Percentiles rank a stretch among this genome's conserved stretches.
phyloP scores from a whole-genome alignment of 768 basidiomycete species.

The Ephemerocybe angulata region DNA sequence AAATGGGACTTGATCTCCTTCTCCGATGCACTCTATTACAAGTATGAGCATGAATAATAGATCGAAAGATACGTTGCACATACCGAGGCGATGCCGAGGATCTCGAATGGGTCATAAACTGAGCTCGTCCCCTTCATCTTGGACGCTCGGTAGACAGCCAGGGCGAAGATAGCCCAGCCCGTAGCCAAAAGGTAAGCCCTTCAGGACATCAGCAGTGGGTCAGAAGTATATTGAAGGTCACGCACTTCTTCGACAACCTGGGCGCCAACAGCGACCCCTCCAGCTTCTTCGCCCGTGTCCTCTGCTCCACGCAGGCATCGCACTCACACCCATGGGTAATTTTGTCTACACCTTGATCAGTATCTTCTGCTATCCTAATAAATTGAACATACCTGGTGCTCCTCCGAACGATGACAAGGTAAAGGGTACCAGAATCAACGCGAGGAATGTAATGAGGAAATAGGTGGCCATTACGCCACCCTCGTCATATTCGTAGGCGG shows the following conservation, averaged over 20 bases:
- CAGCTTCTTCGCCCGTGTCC: constrained; percentile 38
- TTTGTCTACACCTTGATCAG: constrained; percentile 19
- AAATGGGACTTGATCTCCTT: constrained; percentile 96
- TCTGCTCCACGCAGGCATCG: constrained; percentile 55
- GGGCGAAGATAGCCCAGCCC: constrained; percentile 74
- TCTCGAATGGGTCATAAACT: constrained; percentile 92
- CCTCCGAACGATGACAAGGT: constrained; percentile 52
- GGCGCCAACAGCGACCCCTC: constrained; percentile 46
- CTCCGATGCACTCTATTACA: constrained; percentile 58
- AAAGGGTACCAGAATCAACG: constrained; percentile 75
- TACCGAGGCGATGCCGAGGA: constrained; percentile 74
- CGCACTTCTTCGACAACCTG: constrained; percentile 51
- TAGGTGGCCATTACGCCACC: constrained; percentile 83
- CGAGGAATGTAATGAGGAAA: constrained; percentile 88
- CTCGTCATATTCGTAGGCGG: constrained; percentile 84
- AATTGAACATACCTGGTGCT: constrained; percentile 39
- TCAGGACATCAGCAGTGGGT: constrained; percentile 5
- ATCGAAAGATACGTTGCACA: constrained; percentile 24
- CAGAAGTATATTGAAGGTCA: constrained; percentile 6
- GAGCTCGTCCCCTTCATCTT: constrained; percentile 57
- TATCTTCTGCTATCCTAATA: not conserved
- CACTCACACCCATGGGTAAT: constrained; percentile 56
- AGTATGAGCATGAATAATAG: constrained; percentile 2
- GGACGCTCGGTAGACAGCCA: constrained; percentile 63
- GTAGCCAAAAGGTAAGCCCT: constrained; percentile 59